phyloP scores from a whole-genome alignment of 805 yeast genomes.

The Suhomyces kilbournensis region DNA sequence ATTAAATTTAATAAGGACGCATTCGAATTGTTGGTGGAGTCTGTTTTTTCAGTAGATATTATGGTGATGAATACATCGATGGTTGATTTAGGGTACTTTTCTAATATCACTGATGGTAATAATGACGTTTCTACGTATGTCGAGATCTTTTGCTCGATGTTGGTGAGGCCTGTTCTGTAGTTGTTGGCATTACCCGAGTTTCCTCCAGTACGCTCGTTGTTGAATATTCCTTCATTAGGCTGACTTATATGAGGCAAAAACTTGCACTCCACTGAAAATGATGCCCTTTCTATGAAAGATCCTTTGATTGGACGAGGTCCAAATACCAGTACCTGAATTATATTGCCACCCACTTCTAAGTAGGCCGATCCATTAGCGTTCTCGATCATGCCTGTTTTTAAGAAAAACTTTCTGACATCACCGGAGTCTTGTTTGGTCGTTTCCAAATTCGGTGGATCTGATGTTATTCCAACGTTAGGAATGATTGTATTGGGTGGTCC shows the following conservation, averaged over 20 bases:
- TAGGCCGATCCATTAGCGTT: slow-evolving; percentile 84
- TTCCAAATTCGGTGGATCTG: slow-evolving; percentile 7
- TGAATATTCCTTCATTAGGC: slow-evolving; percentile 32
- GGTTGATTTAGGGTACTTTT: slow-evolving; percentile 85
- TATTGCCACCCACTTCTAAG: slow-evolving; percentile 61
- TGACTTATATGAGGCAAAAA: slow-evolving; percentile 49
- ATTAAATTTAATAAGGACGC: slow-evolving; percentile 37
- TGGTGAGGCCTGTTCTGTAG: slow-evolving; percentile 34
- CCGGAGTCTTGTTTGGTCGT: background rate
- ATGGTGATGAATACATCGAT: slow-evolving; percentile 75
- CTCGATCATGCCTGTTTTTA: slow-evolving; percentile 61
- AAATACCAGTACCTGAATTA: slow-evolving; percentile 67
- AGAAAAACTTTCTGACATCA: slow-evolving; percentile 45
- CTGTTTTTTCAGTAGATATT: slow-evolving; percentile 43
- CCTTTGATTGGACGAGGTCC: slow-evolving; percentile 89
- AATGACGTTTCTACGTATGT: slow-evolving; percentile 52
- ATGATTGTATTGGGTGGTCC: slow-evolving; percentile 70
- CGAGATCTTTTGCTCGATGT: slow-evolving; percentile 47
- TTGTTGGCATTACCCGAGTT: slow-evolving; percentile 13
- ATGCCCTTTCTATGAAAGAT: slow-evolving; percentile 64
- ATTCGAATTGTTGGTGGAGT: slow-evolving; percentile 12
- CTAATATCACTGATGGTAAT: slow-evolving; percentile 53
- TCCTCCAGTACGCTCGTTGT: slow-evolving; percentile 15
- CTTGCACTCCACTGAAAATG: slow-evolving; percentile 58
- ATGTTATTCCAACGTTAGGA: slow-evolving; percentile 19